Evolutionary conservation across 1,284 basidiomycete species (phyloP).

Genomic region (Gymnopus androsaceus): DNA sequence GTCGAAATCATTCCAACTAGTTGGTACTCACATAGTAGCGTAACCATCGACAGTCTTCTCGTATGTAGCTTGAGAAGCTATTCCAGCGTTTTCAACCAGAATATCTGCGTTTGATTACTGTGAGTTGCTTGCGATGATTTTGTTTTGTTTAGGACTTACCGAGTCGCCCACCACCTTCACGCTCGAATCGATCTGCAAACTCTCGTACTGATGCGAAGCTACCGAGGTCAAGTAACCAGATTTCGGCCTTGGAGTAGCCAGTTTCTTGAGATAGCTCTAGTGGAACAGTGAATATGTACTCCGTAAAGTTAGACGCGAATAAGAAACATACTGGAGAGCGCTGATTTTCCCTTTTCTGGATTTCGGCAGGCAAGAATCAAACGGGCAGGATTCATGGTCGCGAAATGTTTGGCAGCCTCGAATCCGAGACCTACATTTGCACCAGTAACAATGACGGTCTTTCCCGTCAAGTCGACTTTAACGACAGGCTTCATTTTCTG

Average conservation of each 20-base stretch:
- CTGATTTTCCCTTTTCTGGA: constrained; percentile 26
- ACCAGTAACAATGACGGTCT: constrained; percentile 35
- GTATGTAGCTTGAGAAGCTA: constrained; percentile 20
- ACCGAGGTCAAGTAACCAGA: constrained; percentile 41
- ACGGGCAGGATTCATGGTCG: constrained; percentile 31
- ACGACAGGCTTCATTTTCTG: constrained; percentile 16
- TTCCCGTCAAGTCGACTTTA: constrained; percentile 28
- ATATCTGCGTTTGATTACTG: no score
- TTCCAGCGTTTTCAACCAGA: constrained; percentile 42
- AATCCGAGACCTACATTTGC: constrained; percentile 36
- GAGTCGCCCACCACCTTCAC: constrained; percentile 37
- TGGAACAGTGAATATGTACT: not conserved
- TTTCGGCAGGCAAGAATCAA: constrained; percentile 32
- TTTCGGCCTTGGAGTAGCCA: constrained; percentile 31
- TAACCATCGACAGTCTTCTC: constrained; percentile 37
- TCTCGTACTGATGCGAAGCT: constrained; percentile 38
- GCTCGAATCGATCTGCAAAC: constrained; percentile 38
- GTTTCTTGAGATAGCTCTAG: constrained; percentile 35
- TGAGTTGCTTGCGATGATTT: no score
- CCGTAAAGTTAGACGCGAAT: not conserved
- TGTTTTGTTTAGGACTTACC: no score
- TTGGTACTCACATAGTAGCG: constrained; percentile 35
- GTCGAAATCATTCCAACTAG: not conserved
- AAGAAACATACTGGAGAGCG: constrained; percentile 23
- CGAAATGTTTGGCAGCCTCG: constrained; percentile 34